Evolutionary conservation across 2,329 filamentous ascomycete species (phyloP).

Genomic region (Pleoardoris graminearum): DNA sequence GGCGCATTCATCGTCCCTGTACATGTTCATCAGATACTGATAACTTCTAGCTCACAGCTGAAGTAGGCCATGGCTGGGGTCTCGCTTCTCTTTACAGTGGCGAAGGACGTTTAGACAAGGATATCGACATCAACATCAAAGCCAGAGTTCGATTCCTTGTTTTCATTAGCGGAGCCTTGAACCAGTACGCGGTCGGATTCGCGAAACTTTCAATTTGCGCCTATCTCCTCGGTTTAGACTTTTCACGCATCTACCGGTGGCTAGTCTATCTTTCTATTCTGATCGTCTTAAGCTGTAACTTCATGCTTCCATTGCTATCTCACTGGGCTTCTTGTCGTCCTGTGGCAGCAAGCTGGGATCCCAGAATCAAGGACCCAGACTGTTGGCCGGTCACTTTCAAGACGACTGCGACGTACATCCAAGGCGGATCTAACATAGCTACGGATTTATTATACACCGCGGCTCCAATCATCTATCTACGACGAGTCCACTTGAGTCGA

Average conservation of each 20-base stretch:
- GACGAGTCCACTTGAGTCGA: not conserved
- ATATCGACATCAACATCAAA: not conserved
- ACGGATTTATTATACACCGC: conserved; percentile 10
- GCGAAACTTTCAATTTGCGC: conserved; percentile 12
- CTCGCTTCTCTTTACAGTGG: conserved; percentile 2
- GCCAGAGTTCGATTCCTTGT: conserved; percentile 3
- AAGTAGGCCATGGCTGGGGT: conserved; percentile 1
- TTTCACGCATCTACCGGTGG: conserved; percentile 5
- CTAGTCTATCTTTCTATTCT: conserved; percentile 5
- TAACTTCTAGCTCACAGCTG: not conserved
- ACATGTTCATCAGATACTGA: not conserved
- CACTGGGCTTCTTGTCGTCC: conserved; percentile 8
- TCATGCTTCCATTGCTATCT: conserved; percentile 3
- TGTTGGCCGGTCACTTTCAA: conserved; percentile 3
- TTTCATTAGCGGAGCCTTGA: conserved; percentile 4
- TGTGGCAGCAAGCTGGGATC: conserved; percentile 8
- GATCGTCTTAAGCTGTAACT: conserved; percentile 7
- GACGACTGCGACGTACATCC: conserved; percentile 3
- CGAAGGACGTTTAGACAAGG: conserved; percentile 6
- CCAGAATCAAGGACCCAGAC: not conserved
- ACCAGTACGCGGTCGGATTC: conserved; percentile 10
- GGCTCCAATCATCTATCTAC: conserved; percentile 10
- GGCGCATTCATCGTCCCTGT: not conserved
- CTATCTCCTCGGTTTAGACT: conserved; percentile 14
- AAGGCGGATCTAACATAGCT: conserved; percentile 9